Conservation (phyloP, 2,329 filamentous ascomycete species). For the Arachnomyces sp. region DNA sequence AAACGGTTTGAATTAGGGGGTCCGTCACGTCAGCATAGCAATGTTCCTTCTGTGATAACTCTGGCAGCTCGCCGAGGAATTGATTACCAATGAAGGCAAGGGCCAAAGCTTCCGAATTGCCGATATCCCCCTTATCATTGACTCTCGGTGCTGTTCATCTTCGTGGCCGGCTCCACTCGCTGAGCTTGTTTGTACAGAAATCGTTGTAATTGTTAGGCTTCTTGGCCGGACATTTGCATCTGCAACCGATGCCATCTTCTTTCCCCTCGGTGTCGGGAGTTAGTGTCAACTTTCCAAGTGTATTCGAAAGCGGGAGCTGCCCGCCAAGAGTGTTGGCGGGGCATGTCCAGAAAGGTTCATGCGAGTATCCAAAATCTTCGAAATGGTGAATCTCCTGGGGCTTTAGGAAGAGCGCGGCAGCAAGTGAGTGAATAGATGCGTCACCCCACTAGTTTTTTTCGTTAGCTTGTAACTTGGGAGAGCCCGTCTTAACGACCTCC, state of each 20-base stretch:
- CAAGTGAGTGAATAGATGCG: constrained; percentile 94
- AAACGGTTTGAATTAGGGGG: too few species aligned
- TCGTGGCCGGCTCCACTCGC: too few species aligned
- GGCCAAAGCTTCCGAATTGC: too few species aligned
- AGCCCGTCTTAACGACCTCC: too few species aligned
- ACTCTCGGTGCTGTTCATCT: constrained; percentile 1
- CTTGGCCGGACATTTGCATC: constrained; percentile 62
- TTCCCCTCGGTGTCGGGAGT: constrained; percentile 75
- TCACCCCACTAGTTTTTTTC: constrained; percentile 71
- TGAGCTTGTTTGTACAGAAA: constrained; percentile 58
- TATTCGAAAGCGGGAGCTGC: constrained; percentile 73
- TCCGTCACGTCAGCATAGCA: too few species aligned
- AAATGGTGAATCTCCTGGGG: constrained; percentile 92
- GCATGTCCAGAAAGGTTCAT: constrained; percentile 98
- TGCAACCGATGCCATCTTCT: constrained; percentile 93
- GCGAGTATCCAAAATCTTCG: constrained; percentile 95
- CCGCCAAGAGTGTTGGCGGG: constrained; percentile 87
- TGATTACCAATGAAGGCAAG: too few species aligned
- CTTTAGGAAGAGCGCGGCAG: constrained; percentile 75
- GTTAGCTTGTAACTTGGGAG: constrained; percentile 7
- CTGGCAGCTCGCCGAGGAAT: too few species aligned
- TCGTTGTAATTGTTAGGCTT: constrained; percentile 64
- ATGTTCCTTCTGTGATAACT: too few species aligned
- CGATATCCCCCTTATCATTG: too few species aligned
- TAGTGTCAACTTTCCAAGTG: constrained; percentile 67